Conservation (phyloP, 2,329 filamentous ascomycete genomes). For the Fusarium irregulare region DNA sequence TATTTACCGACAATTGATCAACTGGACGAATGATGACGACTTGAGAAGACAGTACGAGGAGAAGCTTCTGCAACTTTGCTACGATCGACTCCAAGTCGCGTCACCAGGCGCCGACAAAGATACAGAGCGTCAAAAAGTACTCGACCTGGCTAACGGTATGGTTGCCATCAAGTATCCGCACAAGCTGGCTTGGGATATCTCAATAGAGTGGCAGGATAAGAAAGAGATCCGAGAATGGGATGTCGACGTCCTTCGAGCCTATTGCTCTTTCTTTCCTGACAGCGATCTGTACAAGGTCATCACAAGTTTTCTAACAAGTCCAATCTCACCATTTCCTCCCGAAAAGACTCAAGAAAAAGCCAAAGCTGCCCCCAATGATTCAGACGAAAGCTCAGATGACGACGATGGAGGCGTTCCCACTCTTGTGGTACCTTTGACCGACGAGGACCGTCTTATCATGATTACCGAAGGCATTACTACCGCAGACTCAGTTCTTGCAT, state of each 20-base stretch:
- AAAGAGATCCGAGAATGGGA: slow-evolving; percentile 82
- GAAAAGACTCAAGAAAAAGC: slow-evolving; percentile 42
- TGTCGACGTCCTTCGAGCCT: slow-evolving; percentile 79
- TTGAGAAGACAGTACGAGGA: slow-evolving; percentile 87
- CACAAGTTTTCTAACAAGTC: slow-evolving; percentile 83
- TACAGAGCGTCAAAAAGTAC: slow-evolving; percentile 76
- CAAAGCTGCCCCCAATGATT: slow-evolving; percentile 49
- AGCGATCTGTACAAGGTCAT: slow-evolving; percentile 85
- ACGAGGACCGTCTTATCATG: slow-evolving; percentile 82
- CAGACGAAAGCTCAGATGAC: slow-evolving; percentile 69
- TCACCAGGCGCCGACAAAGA: slow-evolving; percentile 73
- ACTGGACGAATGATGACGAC: slow-evolving; percentile 91
- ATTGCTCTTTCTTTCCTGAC: slow-evolving; percentile 84
- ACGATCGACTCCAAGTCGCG: slow-evolving; percentile 79
- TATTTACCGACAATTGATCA: slow-evolving; percentile 84
- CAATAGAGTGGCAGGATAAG: slow-evolving; percentile 88
- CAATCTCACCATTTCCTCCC: slow-evolving; percentile 82
- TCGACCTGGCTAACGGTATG: slow-evolving; percentile 87
- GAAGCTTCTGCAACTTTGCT: slow-evolving; percentile 83
- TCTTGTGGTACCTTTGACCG: slow-evolving; percentile 68
- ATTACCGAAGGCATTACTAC: slow-evolving; percentile 80
- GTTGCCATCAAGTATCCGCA: slow-evolving; percentile 95
- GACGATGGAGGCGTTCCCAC: slow-evolving; percentile 67
- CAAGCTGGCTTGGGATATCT: slow-evolving; percentile 89
- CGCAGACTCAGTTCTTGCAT: slow-evolving; percentile 80